Evolutionary conservation across 2,329 filamentous ascomycete genomes (phyloP).

Genomic region (Ascochyta pisi): DNA sequence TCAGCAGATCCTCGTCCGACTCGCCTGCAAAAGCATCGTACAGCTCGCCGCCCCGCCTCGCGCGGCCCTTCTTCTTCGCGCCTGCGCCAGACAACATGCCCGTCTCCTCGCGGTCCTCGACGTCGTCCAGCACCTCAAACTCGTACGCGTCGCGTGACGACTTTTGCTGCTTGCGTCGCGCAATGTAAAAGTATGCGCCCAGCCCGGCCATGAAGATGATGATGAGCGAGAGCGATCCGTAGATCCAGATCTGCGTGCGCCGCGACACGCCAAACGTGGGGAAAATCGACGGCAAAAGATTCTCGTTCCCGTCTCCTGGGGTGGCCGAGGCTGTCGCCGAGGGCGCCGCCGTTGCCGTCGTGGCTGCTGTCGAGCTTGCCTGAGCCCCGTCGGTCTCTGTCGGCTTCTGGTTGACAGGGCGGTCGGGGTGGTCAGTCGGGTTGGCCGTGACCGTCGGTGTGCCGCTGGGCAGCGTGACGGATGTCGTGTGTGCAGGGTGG

Average conservation of each 20-base stretch:
- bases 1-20: constrained; percentile 74
- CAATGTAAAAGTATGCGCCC: constrained; percentile 80
- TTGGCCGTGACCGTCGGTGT: constrained; percentile 56
- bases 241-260: constrained; percentile 92
- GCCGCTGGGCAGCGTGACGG: constrained; percentile 54
- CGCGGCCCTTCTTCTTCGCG: constrained; percentile 53
- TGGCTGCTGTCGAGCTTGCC: constrained; percentile 18
- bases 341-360: constrained; percentile 24
- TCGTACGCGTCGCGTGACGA: constrained; percentile 86
- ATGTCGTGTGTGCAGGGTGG: constrained; percentile 67
- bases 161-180: constrained; percentile 76
- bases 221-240: constrained; percentile 83
- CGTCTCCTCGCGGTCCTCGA: constrained; percentile 68
- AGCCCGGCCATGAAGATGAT: constrained; percentile 81
- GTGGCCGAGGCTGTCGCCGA: too few species aligned
- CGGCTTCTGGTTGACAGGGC: constrained; percentile 67
- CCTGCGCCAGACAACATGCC: constrained; percentile 48
- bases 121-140: constrained; percentile 89
- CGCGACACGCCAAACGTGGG: constrained; percentile 90
- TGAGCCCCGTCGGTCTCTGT: constrained; percentile 32
- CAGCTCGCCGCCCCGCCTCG: constrained; percentile 79
- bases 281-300: constrained; percentile 82
- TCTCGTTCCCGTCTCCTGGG: constrained; percentile 37
- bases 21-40: constrained; percentile 98
- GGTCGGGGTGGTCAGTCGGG: constrained; percentile 56